phyloP scores from a whole-genome alignment of 305 asterid genomes.

The Fraxinus sp. region DNA sequence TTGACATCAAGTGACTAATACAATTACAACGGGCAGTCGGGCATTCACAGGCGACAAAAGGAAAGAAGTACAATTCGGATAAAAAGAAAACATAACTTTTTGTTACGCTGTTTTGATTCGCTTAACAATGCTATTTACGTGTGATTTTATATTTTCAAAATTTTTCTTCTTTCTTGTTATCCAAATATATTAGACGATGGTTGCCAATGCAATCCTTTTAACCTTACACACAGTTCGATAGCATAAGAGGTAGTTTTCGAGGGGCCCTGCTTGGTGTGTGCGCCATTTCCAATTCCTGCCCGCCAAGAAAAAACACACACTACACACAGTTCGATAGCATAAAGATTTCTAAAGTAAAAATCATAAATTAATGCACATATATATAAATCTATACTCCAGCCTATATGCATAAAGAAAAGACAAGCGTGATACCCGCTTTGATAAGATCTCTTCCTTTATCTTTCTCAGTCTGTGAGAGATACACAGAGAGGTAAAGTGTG shows the following conservation, averaged over 20 bases:
- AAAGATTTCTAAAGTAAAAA: neutral
- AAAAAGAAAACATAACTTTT: too few species aligned
- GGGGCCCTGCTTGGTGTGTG: slow-evolving; percentile 41
- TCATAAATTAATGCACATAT: slow-evolving; percentile 3
- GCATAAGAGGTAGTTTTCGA: slow-evolving; percentile 20
- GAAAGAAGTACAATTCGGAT: too few species aligned
- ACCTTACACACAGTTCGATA: too few species aligned
- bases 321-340: slow-evolving; percentile 18
- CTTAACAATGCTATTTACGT: too few species aligned
- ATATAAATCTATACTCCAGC: neutral
- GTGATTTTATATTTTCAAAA: too few species aligned
- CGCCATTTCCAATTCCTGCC: slow-evolving; percentile 33
- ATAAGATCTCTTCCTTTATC: slow-evolving; percentile 37
- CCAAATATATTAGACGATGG: too few species aligned
- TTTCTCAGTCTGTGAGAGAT: slow-evolving; percentile 16
- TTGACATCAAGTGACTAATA: too few species aligned
- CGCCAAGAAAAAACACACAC: slow-evolving; percentile 13
- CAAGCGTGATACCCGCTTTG: slow-evolving; percentile 54
- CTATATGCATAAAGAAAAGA: slow-evolving; percentile 35
- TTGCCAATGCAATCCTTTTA: too few species aligned
- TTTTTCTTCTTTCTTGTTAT: too few species aligned
- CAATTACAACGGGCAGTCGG: too few species aligned
- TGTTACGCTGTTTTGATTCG: too few species aligned
- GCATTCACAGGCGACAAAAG: too few species aligned
- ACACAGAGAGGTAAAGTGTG: slow-evolving; percentile 2